phyloP scores from a whole-genome alignment of 352 stramenopile species.

The Phytophthora sp. region DNA sequence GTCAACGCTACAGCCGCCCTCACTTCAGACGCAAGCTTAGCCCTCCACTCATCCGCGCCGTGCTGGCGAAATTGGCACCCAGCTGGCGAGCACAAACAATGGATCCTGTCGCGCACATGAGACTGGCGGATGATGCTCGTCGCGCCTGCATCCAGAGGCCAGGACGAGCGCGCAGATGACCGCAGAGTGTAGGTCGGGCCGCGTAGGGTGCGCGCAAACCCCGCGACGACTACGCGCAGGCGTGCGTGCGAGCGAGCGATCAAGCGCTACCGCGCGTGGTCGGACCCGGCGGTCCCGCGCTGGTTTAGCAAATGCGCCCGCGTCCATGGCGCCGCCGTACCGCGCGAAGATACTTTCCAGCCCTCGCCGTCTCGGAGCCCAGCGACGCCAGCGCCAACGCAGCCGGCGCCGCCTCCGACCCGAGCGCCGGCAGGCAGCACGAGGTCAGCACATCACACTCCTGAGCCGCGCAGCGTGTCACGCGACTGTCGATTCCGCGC shows the following conservation, averaged over 20 bases:
- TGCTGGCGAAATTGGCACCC: not conserved
- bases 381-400: not conserved
- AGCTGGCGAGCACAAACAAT: conserved; percentile 10
- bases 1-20: not conserved
- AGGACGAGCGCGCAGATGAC: conserved; percentile 1
- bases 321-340: too few species aligned
- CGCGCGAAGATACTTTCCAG: not conserved
- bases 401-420: not conserved
- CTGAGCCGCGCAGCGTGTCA: not conserved
- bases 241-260: too few species aligned
- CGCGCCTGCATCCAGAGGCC: not conserved
- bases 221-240: not conserved
- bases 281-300: not conserved
- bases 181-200: not conserved
- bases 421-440: not conserved
- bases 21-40: not conserved
- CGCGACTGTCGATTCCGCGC: not conserved
- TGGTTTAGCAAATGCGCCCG: not conserved
- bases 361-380: too few species aligned
- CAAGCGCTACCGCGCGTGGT: conserved; percentile 1
- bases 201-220: not conserved
- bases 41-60: conserved; percentile 7
- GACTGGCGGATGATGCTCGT: not conserved
- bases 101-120: not conserved
- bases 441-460: conserved; percentile 11